These are phyloP conservation scores for Bryoerythrophyllum caledonicum DNA, from an alignment of 225 moss, liverwort and hornwort species.

Conservation along the genomic window DNA sequence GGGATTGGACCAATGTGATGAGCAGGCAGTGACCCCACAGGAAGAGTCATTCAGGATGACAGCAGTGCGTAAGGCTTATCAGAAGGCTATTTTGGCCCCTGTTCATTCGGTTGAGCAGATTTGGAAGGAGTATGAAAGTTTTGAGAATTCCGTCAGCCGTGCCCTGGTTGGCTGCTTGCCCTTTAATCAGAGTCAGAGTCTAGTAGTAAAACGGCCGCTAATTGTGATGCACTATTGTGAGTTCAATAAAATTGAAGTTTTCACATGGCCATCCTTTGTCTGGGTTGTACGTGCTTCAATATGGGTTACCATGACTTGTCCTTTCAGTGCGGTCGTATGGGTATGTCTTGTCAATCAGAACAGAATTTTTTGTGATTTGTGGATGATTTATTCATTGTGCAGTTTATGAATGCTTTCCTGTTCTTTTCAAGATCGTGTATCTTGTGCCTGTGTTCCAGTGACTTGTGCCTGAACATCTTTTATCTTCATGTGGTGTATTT, in stretches of 20 bases:
- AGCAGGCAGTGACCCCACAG: constrained; percentile 76
- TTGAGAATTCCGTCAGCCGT: constrained; percentile 98
- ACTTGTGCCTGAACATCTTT: constrained; percentile 27
- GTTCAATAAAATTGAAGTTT: constrained; percentile 69
- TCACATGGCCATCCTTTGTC: constrained; percentile 45
- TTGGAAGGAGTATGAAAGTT: constrained; percentile 98
- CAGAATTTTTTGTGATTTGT: constrained; percentile 28
- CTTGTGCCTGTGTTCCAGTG: constrained; percentile 24
- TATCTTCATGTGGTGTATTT: constrained; percentile 33
- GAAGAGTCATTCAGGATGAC: constrained; percentile 98
- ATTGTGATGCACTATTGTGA: constrained; percentile 61
- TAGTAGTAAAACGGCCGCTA: constrained; percentile 47
- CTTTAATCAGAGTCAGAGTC: constrained; percentile 59
- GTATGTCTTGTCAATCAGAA: constrained; percentile 36
- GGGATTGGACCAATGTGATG: constrained; percentile 34
- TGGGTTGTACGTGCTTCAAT: constrained; percentile 45
- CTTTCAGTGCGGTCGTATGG: constrained; percentile 35
- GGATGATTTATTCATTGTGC: constrained; percentile 29
- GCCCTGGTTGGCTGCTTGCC: constrained; percentile 88
- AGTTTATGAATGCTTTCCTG: constrained; percentile 30
- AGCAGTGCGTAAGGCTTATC: constrained; percentile 93
- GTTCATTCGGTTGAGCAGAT: constrained; percentile 88
- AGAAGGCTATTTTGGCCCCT: constrained; percentile 90
- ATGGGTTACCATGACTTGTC: constrained; percentile 37
- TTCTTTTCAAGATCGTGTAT: constrained; percentile 21